Base-by-base conservation (phyloP, 805 yeast species). In the Metschnikowia kunwiensis region DNA sequence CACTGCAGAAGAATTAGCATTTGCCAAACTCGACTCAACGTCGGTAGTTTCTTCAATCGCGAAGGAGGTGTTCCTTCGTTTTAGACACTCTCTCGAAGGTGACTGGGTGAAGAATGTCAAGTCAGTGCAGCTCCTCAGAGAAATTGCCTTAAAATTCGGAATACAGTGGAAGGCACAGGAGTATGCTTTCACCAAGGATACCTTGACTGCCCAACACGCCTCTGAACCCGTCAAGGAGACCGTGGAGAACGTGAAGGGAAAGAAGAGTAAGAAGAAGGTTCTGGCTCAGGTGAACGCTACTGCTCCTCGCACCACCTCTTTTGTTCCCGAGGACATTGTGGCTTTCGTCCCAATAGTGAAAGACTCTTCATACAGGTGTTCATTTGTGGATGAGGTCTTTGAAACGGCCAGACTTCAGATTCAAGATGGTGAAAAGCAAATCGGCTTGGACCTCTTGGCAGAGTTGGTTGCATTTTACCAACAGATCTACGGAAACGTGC, bases 401-500 rank as follows among this genome's bases (percentile, higher is more conserved):
- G 79, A 77, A 27, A 75, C 79, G 50, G 89, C 87, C 34, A 61
- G 68, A 38, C 44, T 60, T 17, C 63, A 64, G 46, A 54, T 68
- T 38, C 56, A 59, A 24, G 60, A 57, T 19, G 72, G 71, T 21
- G 72, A 69, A 22, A 60, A 52, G 42, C 77, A 75, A 6, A 65
- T 76, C 18, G 95, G 89, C 8, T 55, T 81, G 40, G 70, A 75
- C 22, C 70, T 85, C 35, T 63, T 89, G 47, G 61, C 71, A 20
- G 96, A 91, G 58, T 71, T 93, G 19, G 64, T 86, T 23, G 63
- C 82, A 7, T 70, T 87, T 36, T 77, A 78, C 45, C 95, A 88
- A 57, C 95, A 87, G 55, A 78, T 86, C 20, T 85, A 85, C 50
- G 96, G 97, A 20, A 57, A 72, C 18, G 73, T 91, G 20, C 93